A percentile compares a stretch with the other conserved stretches of the same genome.
These are phyloP conservation scores for Fusarium duplospermum DNA, from an alignment of 2,329 filamentous ascomycete species.

Conservation along the genomic window DNA sequence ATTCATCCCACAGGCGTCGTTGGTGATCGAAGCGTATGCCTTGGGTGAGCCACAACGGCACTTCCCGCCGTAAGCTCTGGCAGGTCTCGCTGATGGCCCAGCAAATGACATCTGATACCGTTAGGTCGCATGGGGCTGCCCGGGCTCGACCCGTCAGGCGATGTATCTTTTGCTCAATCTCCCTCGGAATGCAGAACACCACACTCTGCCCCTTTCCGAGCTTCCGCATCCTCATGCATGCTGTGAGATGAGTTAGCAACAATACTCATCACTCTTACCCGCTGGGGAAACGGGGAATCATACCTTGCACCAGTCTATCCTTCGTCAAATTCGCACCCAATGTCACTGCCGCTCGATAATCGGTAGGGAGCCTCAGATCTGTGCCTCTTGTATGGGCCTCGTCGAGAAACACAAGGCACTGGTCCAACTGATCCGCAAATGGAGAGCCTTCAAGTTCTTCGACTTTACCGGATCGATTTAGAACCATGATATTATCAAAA, in stretches of 20 bases:
- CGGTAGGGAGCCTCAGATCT: constrained; percentile 69
- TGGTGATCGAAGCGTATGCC: too few species aligned
- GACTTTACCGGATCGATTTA: constrained; percentile 59
- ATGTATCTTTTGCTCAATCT: constrained; percentile 67
- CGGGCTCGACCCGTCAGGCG: too few species aligned
- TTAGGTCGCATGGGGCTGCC: too few species aligned
- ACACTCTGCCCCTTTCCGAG: constrained; percentile 75
- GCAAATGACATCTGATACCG: too few species aligned
- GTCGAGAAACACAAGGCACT: constrained; percentile 76
- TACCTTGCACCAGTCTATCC: constrained; percentile 76
- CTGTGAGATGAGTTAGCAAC: constrained; percentile 48
- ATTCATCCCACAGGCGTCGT: too few species aligned
- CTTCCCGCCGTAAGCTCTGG: too few species aligned
- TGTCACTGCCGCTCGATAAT: constrained; percentile 74
- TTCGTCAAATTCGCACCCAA: constrained; percentile 74
- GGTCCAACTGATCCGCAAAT: constrained; percentile 65
- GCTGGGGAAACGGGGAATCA: constrained; percentile 18
- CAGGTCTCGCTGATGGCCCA: too few species aligned
- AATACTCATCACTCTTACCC: too few species aligned
- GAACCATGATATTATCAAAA: constrained; percentile 64
- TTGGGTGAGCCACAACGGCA: too few species aligned
- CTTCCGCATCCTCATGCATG: constrained; percentile 77
- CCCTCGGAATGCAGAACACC: constrained; percentile 67
- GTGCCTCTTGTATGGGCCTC: constrained; percentile 78
- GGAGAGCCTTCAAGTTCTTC: constrained; percentile 68